Evolutionary conservation across 352 stramenopile species (phyloP).

Genomic region (Elongisporangium prolatum): DNA sequence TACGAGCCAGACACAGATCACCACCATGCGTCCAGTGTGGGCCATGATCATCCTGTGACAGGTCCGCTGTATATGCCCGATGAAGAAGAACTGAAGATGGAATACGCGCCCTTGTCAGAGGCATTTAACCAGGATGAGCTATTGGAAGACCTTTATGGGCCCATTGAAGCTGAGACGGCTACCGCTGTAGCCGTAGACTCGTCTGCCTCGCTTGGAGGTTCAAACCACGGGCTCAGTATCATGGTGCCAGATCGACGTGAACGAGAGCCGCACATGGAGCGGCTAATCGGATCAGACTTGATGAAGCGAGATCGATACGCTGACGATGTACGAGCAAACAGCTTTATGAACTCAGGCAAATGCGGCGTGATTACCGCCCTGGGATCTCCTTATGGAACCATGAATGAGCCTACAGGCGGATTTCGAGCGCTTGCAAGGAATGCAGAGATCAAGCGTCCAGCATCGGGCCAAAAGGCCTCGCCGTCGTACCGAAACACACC

Average conservation of each 20-base stretch:
- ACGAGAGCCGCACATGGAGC: constrained; percentile 42
- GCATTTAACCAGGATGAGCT: constrained; percentile 55
- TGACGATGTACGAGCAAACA: not conserved
- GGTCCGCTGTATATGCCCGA: constrained; percentile 23
- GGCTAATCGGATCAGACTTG: constrained; percentile 25
- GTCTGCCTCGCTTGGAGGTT: not conserved
- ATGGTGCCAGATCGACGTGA: not conserved
- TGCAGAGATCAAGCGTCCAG: not conserved
- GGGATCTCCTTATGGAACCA: constrained; percentile 3
- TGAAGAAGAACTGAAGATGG: constrained; percentile 76
- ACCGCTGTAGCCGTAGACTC: not conserved
- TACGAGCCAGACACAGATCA: constrained; percentile 43
- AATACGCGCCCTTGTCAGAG: constrained; percentile 57
- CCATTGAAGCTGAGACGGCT: constrained; percentile 26
- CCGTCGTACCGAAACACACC: not conserved
- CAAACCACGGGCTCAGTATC: not conserved
- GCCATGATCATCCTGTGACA: not conserved
- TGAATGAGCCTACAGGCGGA: not conserved
- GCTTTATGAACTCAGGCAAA: constrained; percentile 1
- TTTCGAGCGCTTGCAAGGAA: not conserved
- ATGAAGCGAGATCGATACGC: constrained; percentile 31
- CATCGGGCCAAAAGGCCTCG: not conserved
- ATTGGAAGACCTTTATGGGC: constrained; percentile 65
- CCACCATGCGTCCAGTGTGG: not conserved
- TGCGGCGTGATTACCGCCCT: constrained; percentile 5